Evolutionary conservation across 805 yeast species (phyloP).

Genomic region (Monosporozyma servazzii): DNA sequence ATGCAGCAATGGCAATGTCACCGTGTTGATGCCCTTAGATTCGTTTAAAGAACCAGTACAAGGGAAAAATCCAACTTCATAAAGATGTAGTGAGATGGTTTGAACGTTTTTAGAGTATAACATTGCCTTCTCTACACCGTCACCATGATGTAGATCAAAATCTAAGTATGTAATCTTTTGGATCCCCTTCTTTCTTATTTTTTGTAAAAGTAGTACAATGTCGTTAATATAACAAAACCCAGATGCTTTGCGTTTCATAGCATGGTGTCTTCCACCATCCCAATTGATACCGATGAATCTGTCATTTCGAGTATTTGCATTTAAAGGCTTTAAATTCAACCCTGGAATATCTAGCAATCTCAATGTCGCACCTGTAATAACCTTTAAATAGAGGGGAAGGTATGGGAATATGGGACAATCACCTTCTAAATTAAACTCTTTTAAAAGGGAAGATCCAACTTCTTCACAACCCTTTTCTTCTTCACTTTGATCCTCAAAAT

Average conservation of each 20-base stretch:
- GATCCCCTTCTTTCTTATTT: constrained; percentile 38
- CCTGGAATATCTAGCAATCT: constrained; percentile 30
- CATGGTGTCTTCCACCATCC: constrained; percentile 78
- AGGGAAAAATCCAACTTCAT: constrained; percentile 63
- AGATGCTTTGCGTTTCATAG: constrained; percentile 42
- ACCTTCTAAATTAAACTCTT: constrained; percentile 40
- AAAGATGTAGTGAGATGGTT: constrained; percentile 56
- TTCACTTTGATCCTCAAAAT: background rate
- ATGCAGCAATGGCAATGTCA: constrained; percentile 48
- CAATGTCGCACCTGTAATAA: constrained; percentile 50
- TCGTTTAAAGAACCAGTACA: constrained; percentile 49
- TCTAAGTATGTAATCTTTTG: constrained; percentile 52
- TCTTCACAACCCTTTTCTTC: too few species aligned
- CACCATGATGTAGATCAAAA: constrained; percentile 72
- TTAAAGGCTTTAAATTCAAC: constrained; percentile 27
- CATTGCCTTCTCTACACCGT: constrained; percentile 67
- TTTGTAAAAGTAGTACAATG: constrained; percentile 46
- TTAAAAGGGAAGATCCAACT: too few species aligned
- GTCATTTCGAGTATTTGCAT: background rate
- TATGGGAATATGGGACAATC: constrained; percentile 60
- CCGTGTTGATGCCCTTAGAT: constrained; percentile 33
- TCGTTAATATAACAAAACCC: constrained; percentile 75
- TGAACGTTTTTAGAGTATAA: constrained; percentile 43
- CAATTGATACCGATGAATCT: constrained; percentile 49
- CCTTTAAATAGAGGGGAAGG: constrained; percentile 40